Percentiles rank a stretch among this genome's conserved stretches.
These are phyloP conservation scores for Aspergillus sp. DNA, from an alignment of 2,329 filamentous ascomycete genomes.

Conservation along the genomic window DNA sequence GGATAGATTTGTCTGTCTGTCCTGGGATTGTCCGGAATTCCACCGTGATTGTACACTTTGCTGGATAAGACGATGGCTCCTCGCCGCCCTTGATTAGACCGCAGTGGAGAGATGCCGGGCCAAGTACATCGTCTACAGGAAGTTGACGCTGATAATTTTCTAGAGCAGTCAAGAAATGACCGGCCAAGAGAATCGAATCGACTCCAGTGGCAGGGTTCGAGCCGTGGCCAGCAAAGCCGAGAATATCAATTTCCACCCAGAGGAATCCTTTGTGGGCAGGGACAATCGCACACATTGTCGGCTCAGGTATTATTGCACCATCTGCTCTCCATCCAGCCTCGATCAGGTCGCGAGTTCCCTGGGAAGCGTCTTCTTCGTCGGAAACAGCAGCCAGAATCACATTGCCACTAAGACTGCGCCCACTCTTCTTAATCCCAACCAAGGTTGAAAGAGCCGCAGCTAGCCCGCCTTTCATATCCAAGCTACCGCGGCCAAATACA, in stretches of 20 bases:
- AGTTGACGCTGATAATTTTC: conserved; percentile 38
- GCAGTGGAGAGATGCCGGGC: conserved; percentile 41
- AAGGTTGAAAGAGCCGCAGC: conserved; percentile 43
- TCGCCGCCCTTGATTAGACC: conserved; percentile 46
- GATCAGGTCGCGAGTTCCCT: conserved; percentile 47
- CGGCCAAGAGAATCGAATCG: conserved; percentile 46
- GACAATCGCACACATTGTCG: conserved; percentile 39
- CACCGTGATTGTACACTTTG: conserved; percentile 42
- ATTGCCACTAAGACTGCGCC: conserved; percentile 37
- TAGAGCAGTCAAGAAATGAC: conserved; percentile 42
- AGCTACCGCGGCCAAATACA: conserved; percentile 42
- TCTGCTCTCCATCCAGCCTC: conserved; percentile 49
- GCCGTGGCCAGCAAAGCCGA: conserved; percentile 31
- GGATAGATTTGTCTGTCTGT: conserved; percentile 35
- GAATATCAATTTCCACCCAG: conserved; percentile 29
- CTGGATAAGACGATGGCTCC: conserved; percentile 48
- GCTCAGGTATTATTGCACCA: conserved; percentile 46
- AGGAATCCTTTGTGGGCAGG: conserved; percentile 48
- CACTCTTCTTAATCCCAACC: conserved; percentile 29
- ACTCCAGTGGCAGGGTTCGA: conserved; percentile 38
- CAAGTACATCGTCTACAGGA: conserved; percentile 28
- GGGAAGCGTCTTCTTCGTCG: conserved; percentile 47
- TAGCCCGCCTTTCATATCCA: conserved; percentile 49
- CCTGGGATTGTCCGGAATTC: conserved; percentile 45
- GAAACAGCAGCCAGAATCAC: conserved; percentile 50